These are phyloP conservation scores for Lachnellula cervina DNA, from an alignment of 2,329 filamentous ascomycete species.

Conservation along the genomic window DNA sequence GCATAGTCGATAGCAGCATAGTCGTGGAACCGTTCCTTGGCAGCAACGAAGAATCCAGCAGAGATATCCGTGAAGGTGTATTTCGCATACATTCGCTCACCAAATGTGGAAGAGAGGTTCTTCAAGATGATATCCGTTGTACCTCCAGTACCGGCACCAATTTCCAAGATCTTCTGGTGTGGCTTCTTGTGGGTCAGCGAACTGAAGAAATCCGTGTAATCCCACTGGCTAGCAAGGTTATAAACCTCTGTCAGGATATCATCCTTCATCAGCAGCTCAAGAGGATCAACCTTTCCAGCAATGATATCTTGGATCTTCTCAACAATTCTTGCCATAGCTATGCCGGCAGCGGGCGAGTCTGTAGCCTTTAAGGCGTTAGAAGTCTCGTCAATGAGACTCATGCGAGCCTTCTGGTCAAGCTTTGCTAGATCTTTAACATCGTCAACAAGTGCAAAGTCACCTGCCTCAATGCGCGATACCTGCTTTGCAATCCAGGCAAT, in stretches of 20 bases:
- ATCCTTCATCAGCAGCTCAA: slow-evolving; percentile 17
- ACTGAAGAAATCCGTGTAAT: slow-evolving; percentile 10
- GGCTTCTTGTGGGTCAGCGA: slow-evolving; percentile 11
- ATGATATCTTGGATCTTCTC: slow-evolving; percentile 18
- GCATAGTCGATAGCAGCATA: slow-evolving; percentile 28
- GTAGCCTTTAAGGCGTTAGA: slow-evolving; percentile 4
- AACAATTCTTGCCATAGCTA: slow-evolving; percentile 20
- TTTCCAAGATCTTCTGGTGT: slow-evolving; percentile 16
- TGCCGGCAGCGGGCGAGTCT: slow-evolving; percentile 22
- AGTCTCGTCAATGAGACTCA: neutral
- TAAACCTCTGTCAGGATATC: slow-evolving; percentile 11
- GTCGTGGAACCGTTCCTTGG: slow-evolving; percentile 18
- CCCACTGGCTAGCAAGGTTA: neutral
- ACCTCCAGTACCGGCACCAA: slow-evolving; percentile 21
- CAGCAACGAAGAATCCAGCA: slow-evolving; percentile 31
- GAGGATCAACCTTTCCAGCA: slow-evolving; percentile 4
- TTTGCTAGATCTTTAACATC: neutral
- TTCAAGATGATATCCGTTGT: slow-evolving; percentile 16
- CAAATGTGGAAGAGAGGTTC: slow-evolving; percentile 6
- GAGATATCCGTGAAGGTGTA: slow-evolving; percentile 26
- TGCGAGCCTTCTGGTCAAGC: neutral
- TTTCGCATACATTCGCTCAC: slow-evolving; percentile 6
- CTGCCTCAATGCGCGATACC: neutral
- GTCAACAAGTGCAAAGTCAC: slow-evolving; percentile 2
- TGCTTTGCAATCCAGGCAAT: slow-evolving; percentile 4